Evolutionary conservation across 164 flowering plant species (phyloP), one percentile per base, ranked within the genome.

Genomic region (Santalum album): DNA sequence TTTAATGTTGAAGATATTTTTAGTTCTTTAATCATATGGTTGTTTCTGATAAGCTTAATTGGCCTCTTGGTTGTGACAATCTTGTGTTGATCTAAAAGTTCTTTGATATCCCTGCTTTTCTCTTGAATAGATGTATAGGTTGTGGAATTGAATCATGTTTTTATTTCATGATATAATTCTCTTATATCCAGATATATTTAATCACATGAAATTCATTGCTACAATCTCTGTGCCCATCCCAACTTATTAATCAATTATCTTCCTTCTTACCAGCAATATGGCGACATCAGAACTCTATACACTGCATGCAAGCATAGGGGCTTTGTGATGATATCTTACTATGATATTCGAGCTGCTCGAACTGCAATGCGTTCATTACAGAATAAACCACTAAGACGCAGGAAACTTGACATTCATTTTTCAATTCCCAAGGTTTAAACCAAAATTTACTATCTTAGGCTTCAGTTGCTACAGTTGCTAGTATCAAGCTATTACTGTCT

Each of bases 271-370:
- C 50, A 77, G 81, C 76, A 77, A 71, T 72, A 71, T 69, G 81
- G 81, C 20, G 78, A 71, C 59, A 77, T 77, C 49, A 71, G 81
- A 64, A 69, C 78, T 49, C 65, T 77, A 29, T 77, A 77, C 65
- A 77, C 81, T 42, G 75, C 78, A 42, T 77, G 81, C 72, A 77
- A 77, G 66, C 81, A 77, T 60, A 67, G 81, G 42, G 81, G 81
- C 43, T 77, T 77, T 77, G 81, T 77, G 52, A 77, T 77, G 81
- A 74, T 77, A 25, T 77, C 81, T 25, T 49, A 49, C 15, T 49
- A 49, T 25, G 51, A 49, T 25, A 49, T 49, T 49, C 26, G 51
- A 25, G 51, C 51, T 25, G 51, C 51, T 25, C 26, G 51, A 49
- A 49, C 51, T 23, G 51, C 51, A 49, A 49, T 49, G 51, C 51